phyloP scores from a whole-genome alignment of 257 asterid genomes.

The Nicotiana paniculata region DNA sequence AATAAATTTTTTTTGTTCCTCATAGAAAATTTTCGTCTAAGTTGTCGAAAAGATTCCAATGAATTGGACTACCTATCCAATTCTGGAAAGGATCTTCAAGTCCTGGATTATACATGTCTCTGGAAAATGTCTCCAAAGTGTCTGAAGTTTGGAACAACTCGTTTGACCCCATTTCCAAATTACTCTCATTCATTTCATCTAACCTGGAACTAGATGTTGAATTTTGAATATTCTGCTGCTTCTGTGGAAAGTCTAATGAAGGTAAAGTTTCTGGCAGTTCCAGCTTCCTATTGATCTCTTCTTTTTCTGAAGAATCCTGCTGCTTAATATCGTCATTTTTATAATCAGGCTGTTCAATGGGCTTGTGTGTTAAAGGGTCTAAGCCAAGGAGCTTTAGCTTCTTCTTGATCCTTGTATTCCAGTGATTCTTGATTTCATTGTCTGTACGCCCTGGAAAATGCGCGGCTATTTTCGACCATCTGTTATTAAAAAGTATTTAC shows the following conservation, averaged over 20 bases:
- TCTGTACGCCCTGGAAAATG: conserved; percentile 56
- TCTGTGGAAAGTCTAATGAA: conserved; percentile 12
- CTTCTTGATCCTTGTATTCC: conserved; percentile 56
- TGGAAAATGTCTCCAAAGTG: conserved; percentile 10
- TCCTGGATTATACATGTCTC: conserved; percentile 15
- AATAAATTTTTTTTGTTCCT: neutral
- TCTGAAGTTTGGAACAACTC: conserved; percentile 16
- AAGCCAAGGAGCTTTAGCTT: conserved; percentile 35
- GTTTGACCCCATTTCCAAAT: conserved; percentile 18
- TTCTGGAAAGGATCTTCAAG: conserved; percentile 33
- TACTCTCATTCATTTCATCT: neutral
- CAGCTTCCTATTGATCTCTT: conserved; percentile 9
- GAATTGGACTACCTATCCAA: conserved; percentile 50
- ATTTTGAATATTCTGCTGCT: neutral
- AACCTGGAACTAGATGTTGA: conserved; percentile 8
- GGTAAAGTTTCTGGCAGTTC: conserved; percentile 3
- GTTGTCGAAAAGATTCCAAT: conserved; percentile 51
- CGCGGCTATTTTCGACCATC: conserved; percentile 92
- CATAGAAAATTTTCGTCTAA: conserved; percentile 37
- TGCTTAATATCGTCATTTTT: conserved; percentile 19
- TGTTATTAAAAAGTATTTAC: conserved; percentile 7
- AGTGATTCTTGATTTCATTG: conserved; percentile 45
- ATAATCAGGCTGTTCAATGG: conserved; percentile 11
- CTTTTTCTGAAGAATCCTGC: conserved; percentile 2
- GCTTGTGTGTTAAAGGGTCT: conserved; percentile 42